These are phyloP conservation scores for Ziziphus jujuba DNA, from an alignment of 306 rosid genomes.

Conservation along the genomic window DNA sequence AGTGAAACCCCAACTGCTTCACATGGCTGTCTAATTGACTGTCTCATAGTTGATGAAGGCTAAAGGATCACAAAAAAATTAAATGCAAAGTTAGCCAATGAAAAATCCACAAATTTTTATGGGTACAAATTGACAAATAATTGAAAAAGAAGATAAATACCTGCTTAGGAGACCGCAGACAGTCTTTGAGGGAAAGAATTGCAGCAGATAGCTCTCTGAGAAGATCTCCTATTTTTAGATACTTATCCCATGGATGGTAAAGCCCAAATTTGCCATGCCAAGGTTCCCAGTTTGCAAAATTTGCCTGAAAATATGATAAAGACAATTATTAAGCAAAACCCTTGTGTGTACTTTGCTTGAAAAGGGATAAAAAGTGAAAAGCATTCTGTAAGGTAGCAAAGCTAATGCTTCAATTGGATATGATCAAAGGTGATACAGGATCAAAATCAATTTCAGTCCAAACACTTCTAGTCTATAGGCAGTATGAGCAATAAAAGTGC, in stretches of 20 bases:
- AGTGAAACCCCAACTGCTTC: slow-evolving; percentile 51
- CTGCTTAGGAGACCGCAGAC: slow-evolving; percentile 65
- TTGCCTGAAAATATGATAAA: slow-evolving; percentile 46
- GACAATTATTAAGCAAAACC: too few species aligned
- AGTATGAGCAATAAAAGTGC: too few species aligned
- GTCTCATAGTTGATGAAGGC: slow-evolving; percentile 37
- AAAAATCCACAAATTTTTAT: background rate
- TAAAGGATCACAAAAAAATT: slow-evolving; percentile 19
- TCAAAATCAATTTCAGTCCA: too few species aligned
- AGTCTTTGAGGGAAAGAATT: slow-evolving; percentile 43
- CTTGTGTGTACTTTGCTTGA: too few species aligned
- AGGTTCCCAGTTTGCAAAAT: slow-evolving; percentile 95
- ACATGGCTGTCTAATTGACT: slow-evolving; percentile 35
- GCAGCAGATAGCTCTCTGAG: slow-evolving; percentile 70
- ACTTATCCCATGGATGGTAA: slow-evolving; percentile 76
- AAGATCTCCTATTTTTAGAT: slow-evolving; percentile 64
- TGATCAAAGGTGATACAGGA: too few species aligned
- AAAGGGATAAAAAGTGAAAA: too few species aligned
- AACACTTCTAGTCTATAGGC: too few species aligned
- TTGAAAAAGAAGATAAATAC: slow-evolving; percentile 22
- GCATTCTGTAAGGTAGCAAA: background rate
- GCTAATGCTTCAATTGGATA: background rate
- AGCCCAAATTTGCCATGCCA: slow-evolving; percentile 97
- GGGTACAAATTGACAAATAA: background rate
- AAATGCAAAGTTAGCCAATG: background rate